These are phyloP conservation scores for Sporisorium sorghi DNA, from an alignment of 1,284 basidiomycete genomes.

Conservation along the genomic window DNA sequence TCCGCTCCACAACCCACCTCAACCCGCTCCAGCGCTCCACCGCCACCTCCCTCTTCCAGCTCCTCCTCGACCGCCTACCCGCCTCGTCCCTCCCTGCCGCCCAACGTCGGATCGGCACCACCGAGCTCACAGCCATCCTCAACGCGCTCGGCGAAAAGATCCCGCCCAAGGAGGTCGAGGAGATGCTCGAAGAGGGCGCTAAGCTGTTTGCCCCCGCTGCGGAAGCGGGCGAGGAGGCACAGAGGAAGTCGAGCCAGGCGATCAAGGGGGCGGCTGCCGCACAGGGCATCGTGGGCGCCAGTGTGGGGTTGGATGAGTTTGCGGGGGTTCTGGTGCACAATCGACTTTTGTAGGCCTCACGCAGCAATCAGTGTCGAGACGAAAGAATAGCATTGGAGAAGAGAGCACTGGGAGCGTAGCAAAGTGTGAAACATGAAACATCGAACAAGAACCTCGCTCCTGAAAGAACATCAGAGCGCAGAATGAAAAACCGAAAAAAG, in stretches of 20 bases:
- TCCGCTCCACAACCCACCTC: slow-evolving; percentile 29
- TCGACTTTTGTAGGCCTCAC: slow-evolving; percentile 16
- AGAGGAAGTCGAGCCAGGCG: slow-evolving; percentile 27
- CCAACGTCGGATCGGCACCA: slow-evolving; percentile 26
- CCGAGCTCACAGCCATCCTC: slow-evolving; percentile 21
- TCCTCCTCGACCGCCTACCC: slow-evolving; percentile 33
- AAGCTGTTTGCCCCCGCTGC: slow-evolving; percentile 51
- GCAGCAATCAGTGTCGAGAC: background rate
- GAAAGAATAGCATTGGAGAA: background rate
- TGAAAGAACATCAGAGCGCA: background rate
- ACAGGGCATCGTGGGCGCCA: slow-evolving; percentile 20
- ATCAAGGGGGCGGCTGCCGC: slow-evolving; percentile 29
- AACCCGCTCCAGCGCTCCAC: slow-evolving; percentile 32
- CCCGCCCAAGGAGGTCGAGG: slow-evolving; percentile 42
- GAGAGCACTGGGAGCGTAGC: background rate
- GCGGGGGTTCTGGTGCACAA: slow-evolving; percentile 43
- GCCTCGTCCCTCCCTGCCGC: slow-evolving; percentile 11
- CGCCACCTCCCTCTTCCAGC: slow-evolving; percentile 16
- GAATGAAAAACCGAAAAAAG: background rate
- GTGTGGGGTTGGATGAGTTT: slow-evolving; percentile 47
- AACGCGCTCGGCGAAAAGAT: slow-evolving; percentile 34
- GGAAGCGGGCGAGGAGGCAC: background rate
- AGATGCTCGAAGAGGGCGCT: slow-evolving; percentile 45
- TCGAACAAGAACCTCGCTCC: background rate
- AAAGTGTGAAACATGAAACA: background rate